Evolutionary conservation across 2,329 filamentous ascomycete species (phyloP), one percentile per base, ranked within the genome.

Genomic region (Trichoderma asperellum): DNA sequence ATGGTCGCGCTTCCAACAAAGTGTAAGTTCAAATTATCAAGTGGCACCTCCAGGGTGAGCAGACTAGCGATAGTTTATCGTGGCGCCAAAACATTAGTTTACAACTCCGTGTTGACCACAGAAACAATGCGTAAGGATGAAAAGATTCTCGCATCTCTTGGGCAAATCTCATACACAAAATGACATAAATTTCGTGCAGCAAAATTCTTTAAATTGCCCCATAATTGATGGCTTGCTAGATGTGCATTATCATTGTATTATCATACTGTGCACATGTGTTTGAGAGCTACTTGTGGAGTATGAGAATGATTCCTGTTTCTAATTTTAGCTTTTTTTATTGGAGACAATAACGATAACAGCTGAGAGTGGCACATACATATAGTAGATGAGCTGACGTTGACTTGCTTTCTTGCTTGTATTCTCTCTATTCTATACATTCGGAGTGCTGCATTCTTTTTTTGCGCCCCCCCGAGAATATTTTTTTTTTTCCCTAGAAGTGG

Each of bases 401-500:
- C 14, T 18, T 40, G 5, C 37, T 8, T n/a, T 18, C 18, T 43
- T 10, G 40, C 40, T 43, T n/a, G 16, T 43, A 18, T 16, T 55
- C 49, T 40, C 18, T 32, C n/a, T 43, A 12, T 57, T n/a, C 27
- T 49, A 7, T 2, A 4, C 24, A 27, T 24, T 18, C 24, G 1
- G 24, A 24, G 24, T 24, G 24, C 24, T 24, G 24, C 24, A 24
- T 24, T 24, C 24, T 24, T 24, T n/a, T 29, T 37, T 29, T 35
- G 27, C 24, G 2, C 24, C 24, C 49, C 32, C 49, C 60, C 47
- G 43, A 64, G 14, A 34, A 11, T 35, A 32, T 21, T 37, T 63
- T 63, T 53, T 49, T 47, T 65, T 57, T 43, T 35, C 11, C 24
- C 12, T 65, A n/a, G 12, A 65, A 57, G 62, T 65, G 62, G 62